Base-by-base conservation (phyloP, 345 rosid species). In the Salix purpurea region DNA sequence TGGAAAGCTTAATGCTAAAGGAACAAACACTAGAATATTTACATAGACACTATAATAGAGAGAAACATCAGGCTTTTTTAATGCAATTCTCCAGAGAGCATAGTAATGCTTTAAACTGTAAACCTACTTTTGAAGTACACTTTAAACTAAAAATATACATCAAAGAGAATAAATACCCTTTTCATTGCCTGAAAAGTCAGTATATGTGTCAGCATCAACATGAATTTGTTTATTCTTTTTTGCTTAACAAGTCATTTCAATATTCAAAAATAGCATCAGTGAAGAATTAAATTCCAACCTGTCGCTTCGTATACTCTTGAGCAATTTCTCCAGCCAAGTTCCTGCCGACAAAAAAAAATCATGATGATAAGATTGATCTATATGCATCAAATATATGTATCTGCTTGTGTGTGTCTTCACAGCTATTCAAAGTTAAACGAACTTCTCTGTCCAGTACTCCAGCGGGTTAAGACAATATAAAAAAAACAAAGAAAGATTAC, bases 271-370 rank as follows among this genome's bases (percentile, higher is more conserved):
- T 36, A 36, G 28, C 9, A 74, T 37, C 28, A 4, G 24, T 28
- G 14, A 40, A 23, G 32, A 28, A 65, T 36, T 50, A 61, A 36
- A 76, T 79, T 42, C 87, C 78, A 81, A 93, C 98, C 94, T 87
- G 94, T 40, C 93, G 88, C 81, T 84, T 88, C 12, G 87, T 69
- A 86, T 90, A 90, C 80, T 94, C 99, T 78, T 88, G 84, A 13
- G 90, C 81, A 81, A 92, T 90, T 89, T 96, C 99, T 67, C 98
- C 93, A 6, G 97, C 97, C 84, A 96, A 84, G 82, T 93, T 96
- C 92, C 96, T 88, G 80, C 75, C 10, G 14, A 48, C 24, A 77
- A 75, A 76, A 0, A 54, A 78, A 40, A 10, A 40, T 2, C 8
- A 42, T 67, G 7, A 58, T 16, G 69, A 21, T 34, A 50, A 56